A percentile compares a stretch with the other conserved stretches of the same genome.
Conservation (phyloP, 2,329 filamentous ascomycete species). For the Alternaria metachromatica region DNA sequence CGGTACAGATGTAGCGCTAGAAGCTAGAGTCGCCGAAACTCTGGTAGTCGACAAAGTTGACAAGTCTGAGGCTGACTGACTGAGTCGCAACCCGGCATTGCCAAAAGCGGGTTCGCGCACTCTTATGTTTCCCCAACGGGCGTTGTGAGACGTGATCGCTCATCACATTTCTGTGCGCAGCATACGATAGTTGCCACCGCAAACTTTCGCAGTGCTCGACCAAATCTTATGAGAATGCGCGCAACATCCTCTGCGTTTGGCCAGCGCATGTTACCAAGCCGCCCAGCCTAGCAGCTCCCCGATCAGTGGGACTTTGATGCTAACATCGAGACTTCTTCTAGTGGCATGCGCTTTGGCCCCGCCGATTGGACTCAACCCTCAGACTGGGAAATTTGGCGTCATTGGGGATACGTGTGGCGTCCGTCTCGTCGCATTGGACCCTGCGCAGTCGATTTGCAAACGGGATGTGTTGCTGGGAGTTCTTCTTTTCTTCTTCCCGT, state of each 20-base stretch:
- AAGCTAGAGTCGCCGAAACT: background rate
- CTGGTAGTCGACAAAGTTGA: background rate
- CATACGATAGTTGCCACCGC: background rate
- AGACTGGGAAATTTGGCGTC: background rate
- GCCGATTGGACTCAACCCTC: slow-evolving; percentile 8
- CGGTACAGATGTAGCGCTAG: background rate
- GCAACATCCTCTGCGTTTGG: background rate
- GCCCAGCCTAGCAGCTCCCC: background rate
- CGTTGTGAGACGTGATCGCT: background rate
- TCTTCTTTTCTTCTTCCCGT: slow-evolving; percentile 5
- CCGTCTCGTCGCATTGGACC: background rate
- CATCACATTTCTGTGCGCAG: background rate
- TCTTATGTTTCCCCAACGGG: background rate
- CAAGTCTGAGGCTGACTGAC: background rate
- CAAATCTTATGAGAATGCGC: background rate
- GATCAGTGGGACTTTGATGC: background rate
- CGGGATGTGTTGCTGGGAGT: background rate
- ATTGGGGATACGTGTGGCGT: background rate
- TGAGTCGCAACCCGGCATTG: background rate
- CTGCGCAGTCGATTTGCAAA: background rate
- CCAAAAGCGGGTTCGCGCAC: background rate
- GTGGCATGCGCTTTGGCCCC: background rate
- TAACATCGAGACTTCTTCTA: slow-evolving; percentile 1
- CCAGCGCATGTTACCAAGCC: background rate
- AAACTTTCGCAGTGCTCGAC: background rate